A percentile compares a stretch with the other conserved stretches of the same genome.
These are phyloP conservation scores for Fraxinus quadrangulata DNA, from an alignment of 257 asterid genomes.

Conservation along the genomic window DNA sequence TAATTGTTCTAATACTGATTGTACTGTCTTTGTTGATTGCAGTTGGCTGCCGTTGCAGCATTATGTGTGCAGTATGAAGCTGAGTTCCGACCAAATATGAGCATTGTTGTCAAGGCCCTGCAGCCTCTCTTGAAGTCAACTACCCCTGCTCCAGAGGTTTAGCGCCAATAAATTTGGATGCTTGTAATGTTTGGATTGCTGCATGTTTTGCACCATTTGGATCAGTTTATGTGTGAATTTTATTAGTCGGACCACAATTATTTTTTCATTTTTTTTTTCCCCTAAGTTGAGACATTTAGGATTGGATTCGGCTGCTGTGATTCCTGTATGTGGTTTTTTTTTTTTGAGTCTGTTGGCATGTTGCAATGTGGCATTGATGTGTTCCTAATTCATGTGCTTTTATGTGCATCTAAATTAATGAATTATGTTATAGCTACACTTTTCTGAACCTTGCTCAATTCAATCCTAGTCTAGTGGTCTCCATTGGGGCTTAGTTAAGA, in stretches of 20 bases:
- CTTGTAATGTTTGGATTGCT: constrained; percentile 23
- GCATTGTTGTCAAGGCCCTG: constrained; percentile 86
- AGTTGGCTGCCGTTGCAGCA: constrained; percentile 92
- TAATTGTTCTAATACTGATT: constrained; percentile 1
- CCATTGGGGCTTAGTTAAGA: not conserved
- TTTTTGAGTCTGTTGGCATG: not conserved
- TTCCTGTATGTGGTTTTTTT: constrained; percentile 26
- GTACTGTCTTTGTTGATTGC: constrained; percentile 30
- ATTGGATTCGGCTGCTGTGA: constrained; percentile 17
- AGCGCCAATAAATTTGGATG: not conserved
- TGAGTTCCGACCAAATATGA: constrained; percentile 92
- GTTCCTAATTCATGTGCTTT: constrained; percentile 17
- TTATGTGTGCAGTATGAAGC: constrained; percentile 87
- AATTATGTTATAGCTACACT: not conserved
- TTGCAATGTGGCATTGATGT: constrained; percentile 23
- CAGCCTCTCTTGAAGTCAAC: constrained; percentile 72
- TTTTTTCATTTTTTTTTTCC: constrained; percentile 9
- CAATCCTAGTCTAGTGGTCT: not conserved
- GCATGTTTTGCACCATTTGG: constrained; percentile 34
- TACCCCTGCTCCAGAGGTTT: constrained; percentile 55
- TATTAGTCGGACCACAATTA: constrained; percentile 1
- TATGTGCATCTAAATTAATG: not conserved
- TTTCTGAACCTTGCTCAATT: not conserved
- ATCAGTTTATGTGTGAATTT: constrained; percentile 6
- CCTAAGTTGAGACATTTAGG: constrained; percentile 29